Conservation (phyloP, 2,329 filamentous ascomycete genomes). For the Fusarium cyanostomum region DNA sequence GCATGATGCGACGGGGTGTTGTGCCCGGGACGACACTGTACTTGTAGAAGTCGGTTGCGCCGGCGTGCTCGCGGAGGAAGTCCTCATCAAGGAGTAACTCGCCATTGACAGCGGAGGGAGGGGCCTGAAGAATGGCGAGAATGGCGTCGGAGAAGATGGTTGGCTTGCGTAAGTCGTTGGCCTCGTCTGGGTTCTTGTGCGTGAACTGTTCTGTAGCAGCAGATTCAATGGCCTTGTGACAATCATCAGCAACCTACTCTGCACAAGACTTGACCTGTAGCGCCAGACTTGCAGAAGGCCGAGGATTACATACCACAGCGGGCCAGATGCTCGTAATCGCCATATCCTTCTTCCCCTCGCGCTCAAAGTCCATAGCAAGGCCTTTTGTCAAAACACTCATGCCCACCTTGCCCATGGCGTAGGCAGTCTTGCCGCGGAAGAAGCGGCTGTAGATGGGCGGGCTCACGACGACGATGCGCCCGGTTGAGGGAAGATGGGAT, state of each 20-base stretch:
- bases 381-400: constrained; percentile 87
- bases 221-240: constrained; percentile 71
- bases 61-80: constrained; percentile 72
- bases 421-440: constrained; percentile 86
- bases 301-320: constrained; percentile 64
- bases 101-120: constrained; percentile 72
- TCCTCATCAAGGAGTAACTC: constrained; percentile 81
- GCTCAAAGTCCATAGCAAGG: constrained; percentile 80
- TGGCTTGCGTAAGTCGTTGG: constrained; percentile 71
- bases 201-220: constrained; percentile 72
- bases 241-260: not conserved
- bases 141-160: constrained; percentile 85
- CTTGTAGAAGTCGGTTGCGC: constrained; percentile 75
- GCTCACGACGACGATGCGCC: constrained; percentile 79
- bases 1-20: constrained; percentile 80
- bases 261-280: not conserved
- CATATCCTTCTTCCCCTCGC: constrained; percentile 73
- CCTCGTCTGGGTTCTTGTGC: constrained; percentile 54
- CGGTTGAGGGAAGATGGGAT: constrained; percentile 69
- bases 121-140: constrained; percentile 72
- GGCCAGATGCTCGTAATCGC: constrained; percentile 87
- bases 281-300: too few species aligned
- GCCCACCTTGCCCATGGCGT: constrained; percentile 80
- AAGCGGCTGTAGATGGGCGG: constrained; percentile 89
- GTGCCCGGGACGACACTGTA: constrained; percentile 75